A percentile compares a stretch with the other conserved stretches of the same genome.
These are phyloP conservation scores for Candida dendrica DNA, from an alignment of 805 yeast genomes.

Conservation along the genomic window DNA sequence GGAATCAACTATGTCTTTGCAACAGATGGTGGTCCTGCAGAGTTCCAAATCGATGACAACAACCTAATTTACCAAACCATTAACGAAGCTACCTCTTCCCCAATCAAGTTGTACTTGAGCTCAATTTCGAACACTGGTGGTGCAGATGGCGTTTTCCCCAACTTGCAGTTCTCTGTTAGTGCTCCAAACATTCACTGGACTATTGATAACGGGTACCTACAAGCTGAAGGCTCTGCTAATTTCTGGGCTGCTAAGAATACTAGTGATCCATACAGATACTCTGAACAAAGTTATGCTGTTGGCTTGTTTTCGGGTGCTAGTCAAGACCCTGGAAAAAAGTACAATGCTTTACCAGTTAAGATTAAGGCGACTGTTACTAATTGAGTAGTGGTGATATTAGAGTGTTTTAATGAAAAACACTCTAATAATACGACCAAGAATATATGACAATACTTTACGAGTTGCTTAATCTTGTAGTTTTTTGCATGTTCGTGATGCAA, in stretches of 20 bases:
- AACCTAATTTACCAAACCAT: neutral
- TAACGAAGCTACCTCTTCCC: neutral
- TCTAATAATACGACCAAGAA: too few species aligned
- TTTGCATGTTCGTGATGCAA: too few species aligned
- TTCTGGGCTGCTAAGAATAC: conserved; percentile 39
- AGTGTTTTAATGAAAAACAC: too few species aligned
- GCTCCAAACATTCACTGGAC: conserved; percentile 8
- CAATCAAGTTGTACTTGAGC: neutral
- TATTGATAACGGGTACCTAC: conserved; percentile 16
- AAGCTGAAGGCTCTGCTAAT: conserved; percentile 22
- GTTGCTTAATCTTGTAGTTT: too few species aligned
- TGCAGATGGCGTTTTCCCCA: conserved; percentile 7
- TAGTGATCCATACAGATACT: conserved; percentile 36
- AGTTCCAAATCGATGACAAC: neutral
- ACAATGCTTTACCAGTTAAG: neutral
- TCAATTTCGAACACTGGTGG: neutral
- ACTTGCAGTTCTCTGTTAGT: conserved; percentile 7
- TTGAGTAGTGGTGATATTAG: too few species aligned
- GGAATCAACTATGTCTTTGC: conserved; percentile 34
- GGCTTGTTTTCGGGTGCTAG: conserved; percentile 17
- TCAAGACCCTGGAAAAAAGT: conserved; percentile 16
- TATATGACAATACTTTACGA: too few species aligned
- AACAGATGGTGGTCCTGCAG: conserved; percentile 12
- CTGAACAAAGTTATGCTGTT: conserved; percentile 22
- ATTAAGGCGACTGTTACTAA: neutral